Evolutionary conservation across 2,329 filamentous ascomycete genomes (phyloP).

Genomic region (Xylariaceae sp.): DNA sequence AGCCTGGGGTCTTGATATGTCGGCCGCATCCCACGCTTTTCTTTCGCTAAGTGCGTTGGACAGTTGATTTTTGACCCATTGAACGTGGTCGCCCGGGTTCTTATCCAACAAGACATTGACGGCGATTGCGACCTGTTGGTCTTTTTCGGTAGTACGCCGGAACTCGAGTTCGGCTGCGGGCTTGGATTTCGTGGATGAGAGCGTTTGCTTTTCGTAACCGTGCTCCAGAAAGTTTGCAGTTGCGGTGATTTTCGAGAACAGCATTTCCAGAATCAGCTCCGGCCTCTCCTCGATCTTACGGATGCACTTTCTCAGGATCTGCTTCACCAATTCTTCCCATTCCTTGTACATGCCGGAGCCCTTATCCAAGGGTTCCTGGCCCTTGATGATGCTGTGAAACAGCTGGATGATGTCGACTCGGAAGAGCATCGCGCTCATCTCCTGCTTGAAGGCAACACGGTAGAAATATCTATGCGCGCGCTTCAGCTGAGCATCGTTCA

Average conservation of each 20-base stretch:
- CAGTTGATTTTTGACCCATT: slow-evolving; percentile 73
- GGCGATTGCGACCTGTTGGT: slow-evolving; percentile 70
- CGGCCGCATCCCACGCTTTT: slow-evolving; percentile 67
- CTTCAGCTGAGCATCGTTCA: slow-evolving; percentile 75
- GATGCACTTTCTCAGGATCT: slow-evolving; percentile 72
- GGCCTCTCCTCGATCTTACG: slow-evolving; percentile 82
- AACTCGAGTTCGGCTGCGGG: slow-evolving; percentile 80
- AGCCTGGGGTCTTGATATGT: slow-evolving; percentile 40
- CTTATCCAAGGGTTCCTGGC: slow-evolving; percentile 66
- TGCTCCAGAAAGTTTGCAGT: slow-evolving; percentile 86
- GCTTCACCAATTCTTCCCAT: slow-evolving; percentile 83
- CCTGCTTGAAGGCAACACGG: slow-evolving; percentile 88
- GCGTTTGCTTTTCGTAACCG: slow-evolving; percentile 74
- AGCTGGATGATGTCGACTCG: slow-evolving; percentile 84
- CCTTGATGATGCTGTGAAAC: slow-evolving; percentile 87
- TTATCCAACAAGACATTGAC: slow-evolving; percentile 75
- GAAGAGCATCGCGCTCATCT: slow-evolving; percentile 81
- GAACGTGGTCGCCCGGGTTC: slow-evolving; percentile 65
- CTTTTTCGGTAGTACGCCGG: slow-evolving; percentile 58
- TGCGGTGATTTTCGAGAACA: slow-evolving; percentile 84
- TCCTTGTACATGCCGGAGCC: slow-evolving; percentile 66
- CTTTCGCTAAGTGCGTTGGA: slow-evolving; percentile 63
- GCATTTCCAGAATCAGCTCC: slow-evolving; percentile 79
- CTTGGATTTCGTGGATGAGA: slow-evolving; percentile 51
- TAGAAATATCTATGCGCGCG: slow-evolving; percentile 92